Percentiles rank a stretch among this genome's conserved stretches.
phyloP scores from a whole-genome alignment of 2,329 filamentous ascomycete species.

The Aspergillus sp. region DNA sequence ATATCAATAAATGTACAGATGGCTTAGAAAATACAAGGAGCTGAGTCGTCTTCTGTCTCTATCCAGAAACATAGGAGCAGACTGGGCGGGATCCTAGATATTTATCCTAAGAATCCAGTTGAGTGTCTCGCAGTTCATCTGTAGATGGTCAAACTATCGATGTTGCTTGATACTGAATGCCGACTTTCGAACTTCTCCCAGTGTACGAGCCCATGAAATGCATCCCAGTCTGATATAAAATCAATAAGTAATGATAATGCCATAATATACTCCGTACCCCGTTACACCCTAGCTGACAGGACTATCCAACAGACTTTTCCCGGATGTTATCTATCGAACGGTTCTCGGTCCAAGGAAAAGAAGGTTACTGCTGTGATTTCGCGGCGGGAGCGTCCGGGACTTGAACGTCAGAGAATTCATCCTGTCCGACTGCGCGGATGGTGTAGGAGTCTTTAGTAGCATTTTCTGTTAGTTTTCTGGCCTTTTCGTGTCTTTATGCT shows the following conservation, averaged over 20 bases:
- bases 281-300: slow-evolving; percentile 6
- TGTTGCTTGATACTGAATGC: too few relatives aligned
- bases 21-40: too few relatives aligned
- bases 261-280: slow-evolving; percentile 11
- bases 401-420: slow-evolving; percentile 93
- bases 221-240: too few relatives aligned
- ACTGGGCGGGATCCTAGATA: too few relatives aligned
- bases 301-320: too few relatives aligned
- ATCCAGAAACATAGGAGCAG: too few relatives aligned
- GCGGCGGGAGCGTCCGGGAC: slow-evolving; percentile 67
- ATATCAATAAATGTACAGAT: neutral
- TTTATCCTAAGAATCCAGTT: too few relatives aligned
- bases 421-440: slow-evolving; percentile 83
- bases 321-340: neutral
- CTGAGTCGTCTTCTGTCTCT: neutral
- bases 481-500: too few relatives aligned
- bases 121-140: too few relatives aligned
- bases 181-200: neutral
- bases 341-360: neutral
- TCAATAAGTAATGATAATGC: too few relatives aligned
- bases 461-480: neutral
- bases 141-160: too few relatives aligned
- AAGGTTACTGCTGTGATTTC: slow-evolving; percentile 21
- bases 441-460: slow-evolving; percentile 59
- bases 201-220: neutral